Evolutionary conservation across 2,329 filamentous ascomycete genomes (phyloP), one percentile per base, ranked within the genome.

Genomic region (Paraphaeosphaeria sporulosa): DNA sequence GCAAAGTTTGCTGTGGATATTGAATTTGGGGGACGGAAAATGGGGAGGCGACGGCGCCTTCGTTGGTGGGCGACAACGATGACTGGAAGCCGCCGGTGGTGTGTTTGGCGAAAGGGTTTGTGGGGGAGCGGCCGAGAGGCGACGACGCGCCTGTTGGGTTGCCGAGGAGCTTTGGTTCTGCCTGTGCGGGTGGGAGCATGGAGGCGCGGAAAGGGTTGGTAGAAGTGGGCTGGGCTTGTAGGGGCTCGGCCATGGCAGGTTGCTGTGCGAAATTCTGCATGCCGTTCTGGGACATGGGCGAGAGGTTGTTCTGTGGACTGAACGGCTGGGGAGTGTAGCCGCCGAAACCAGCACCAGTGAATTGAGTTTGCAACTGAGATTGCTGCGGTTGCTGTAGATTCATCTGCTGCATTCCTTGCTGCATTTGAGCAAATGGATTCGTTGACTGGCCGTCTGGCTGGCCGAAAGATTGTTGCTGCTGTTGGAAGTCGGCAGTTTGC

Each of bases 121-220:
- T 96, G 32, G 90, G 89, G 71, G 92, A 89, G 34, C 88, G 87
- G 55, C 79, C 79, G 9, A 79, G 56, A 57, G 67, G 81, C 76
- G 62, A 81, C 74, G 60, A 82, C 76, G 55, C 69, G 52, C 69
- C 70, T 5, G 71, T 73, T 8, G 74, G 71, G 48, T 76, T 78
- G 49, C 61, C 68, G 40, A 76, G 64, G 4, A 76, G 63, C 32
- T 73, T 74, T 15, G 69, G 70, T 51, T 76, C 73, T 30, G 65
- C 56, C 47, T 54, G 66, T 19, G 64, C 62, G 19, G 72, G 72
- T 2, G 80, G 72, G 80, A 97, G 83, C 89, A 94, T 94, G 1
- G 94, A 97, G 73, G 93, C 90, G 44, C 95, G 87, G 86, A 99
- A 99, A 0, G 95, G 95, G 74, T 99, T 99, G 8, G 93, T 97